phyloP scores from a whole-genome alignment of 2,329 filamentous ascomycete species.

The Cercospora nicotianae region DNA sequence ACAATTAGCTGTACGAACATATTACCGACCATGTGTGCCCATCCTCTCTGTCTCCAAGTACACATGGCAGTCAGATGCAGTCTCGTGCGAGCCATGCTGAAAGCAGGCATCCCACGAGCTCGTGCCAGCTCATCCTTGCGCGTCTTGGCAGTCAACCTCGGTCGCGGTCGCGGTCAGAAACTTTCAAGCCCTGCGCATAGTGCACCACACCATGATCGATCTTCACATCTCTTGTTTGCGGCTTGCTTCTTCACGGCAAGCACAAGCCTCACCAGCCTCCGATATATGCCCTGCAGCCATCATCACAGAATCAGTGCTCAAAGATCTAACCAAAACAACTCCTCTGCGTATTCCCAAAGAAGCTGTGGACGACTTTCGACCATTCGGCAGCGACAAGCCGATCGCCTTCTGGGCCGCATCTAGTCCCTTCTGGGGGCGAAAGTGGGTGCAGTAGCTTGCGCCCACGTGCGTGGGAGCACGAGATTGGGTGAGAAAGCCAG shows the following conservation, averaged over 20 bases:
- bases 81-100: not conserved
- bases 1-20: not conserved
- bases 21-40: not conserved
- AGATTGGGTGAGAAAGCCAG: constrained; percentile 3
- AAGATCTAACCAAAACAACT: not conserved
- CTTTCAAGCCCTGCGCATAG: not conserved
- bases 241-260: not conserved
- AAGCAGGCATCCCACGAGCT: constrained; percentile 10
- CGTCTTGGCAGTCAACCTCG: constrained; percentile 3
- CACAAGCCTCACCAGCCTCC: not conserved
- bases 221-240: not conserved
- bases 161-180: not conserved
- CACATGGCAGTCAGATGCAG: not conserved
- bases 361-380: not conserved
- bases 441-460: constrained; percentile 8
- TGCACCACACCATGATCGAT: not conserved
- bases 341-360: not conserved
- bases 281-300: not conserved
- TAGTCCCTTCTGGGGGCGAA: constrained; percentile 5
- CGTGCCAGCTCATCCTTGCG: not conserved
- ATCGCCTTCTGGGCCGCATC: constrained; percentile 15
- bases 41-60: not conserved
- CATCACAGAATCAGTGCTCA: not conserved
- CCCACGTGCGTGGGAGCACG: constrained; percentile 8
- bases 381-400: not conserved